Conservation (phyloP, 371 early-diverging fungal species). For the Homolaphlyctis polyrhiza region DNA sequence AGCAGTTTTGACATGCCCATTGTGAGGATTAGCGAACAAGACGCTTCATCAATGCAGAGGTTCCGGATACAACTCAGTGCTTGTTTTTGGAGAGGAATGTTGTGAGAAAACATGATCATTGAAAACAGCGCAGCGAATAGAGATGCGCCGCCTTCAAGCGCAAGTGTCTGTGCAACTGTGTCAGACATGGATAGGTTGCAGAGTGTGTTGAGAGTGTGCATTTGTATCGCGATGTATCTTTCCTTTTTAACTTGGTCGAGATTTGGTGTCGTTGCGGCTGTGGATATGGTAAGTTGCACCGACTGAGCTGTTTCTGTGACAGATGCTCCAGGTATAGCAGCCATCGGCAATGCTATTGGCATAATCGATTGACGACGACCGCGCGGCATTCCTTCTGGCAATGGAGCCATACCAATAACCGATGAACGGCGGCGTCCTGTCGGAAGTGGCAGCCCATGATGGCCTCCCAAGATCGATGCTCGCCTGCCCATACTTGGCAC, state of each 20-base stretch:
- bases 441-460: too few species aligned
- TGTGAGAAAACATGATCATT: slow-evolving; percentile 2
- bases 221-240: neutral
- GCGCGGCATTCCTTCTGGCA: too few species aligned
- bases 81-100: slow-evolving; percentile 4
- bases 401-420: too few species aligned
- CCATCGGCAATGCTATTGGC: too few species aligned
- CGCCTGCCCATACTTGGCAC: too few species aligned
- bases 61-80: slow-evolving; percentile 18
- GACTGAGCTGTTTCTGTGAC: too few species aligned
- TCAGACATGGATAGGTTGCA: slow-evolving; percentile 25
- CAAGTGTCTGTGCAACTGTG: slow-evolving; percentile 16
- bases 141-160: neutral
- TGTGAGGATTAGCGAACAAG: slow-evolving; percentile 17
- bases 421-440: too few species aligned
- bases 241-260: neutral
- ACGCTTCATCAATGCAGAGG: slow-evolving; percentile 25
- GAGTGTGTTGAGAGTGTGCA: slow-evolving; percentile 11
- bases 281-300: too few species aligned
- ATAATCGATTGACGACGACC: too few species aligned
- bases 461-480: too few species aligned
- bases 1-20: slow-evolving; percentile 10
- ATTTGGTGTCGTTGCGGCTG: neutral
- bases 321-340: too few species aligned
- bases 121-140: slow-evolving; percentile 12